Base-by-base conservation (phyloP, 2,329 filamentous ascomycete species). In the Phoma sp. region DNA sequence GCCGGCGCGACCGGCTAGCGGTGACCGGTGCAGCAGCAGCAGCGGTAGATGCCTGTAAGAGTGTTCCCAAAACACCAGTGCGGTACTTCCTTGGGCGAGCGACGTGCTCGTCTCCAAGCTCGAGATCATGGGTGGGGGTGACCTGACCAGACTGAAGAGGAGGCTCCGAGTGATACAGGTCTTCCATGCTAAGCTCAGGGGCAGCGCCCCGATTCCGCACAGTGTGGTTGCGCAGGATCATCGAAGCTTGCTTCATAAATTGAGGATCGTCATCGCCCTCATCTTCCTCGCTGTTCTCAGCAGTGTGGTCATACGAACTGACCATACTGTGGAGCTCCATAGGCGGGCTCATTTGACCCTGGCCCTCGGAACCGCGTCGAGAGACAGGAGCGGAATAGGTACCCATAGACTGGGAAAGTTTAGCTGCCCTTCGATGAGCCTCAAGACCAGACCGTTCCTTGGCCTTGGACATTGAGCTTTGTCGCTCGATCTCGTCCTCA, bases 61-160 rank as follows among this genome's bases (percentile, higher is more conserved):
- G 77, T 0, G 86, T 88, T 2, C 87, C 86, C 1, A 96, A 78
- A 41, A 93, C 84, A 27, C 91, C 89, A 27, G 87, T 88, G 44
- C 87, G 85, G 70, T 90, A 93, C 58, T 87, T 83, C 22, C 80
- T 76, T 4, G 89, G 89, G 37, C 81, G 80, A 39, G 87, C 85
- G 14, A 90, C 83, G 66, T 90, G 90, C 51, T 84, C 82, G 38
- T 84, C 82, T 42, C 82, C 81, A 22, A 82, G 79, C 38, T 84
- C 79, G 35, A 75, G 68, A 40, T 80, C 78, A 37, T 77, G 72
- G 1, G 72, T 73, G 2, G 79, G 82, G 2, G 81, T 83, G 6
- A 77, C 73, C 38, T 78, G 77, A 13, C 80, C 81, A 13, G 81
- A 83, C 10, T 57, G 66, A 7, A 69, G 55, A 8, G 66, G 66